Base-by-base conservation (phyloP, 2,329 filamentous ascomycete species). In the Fusarium incarnatum region DNA sequence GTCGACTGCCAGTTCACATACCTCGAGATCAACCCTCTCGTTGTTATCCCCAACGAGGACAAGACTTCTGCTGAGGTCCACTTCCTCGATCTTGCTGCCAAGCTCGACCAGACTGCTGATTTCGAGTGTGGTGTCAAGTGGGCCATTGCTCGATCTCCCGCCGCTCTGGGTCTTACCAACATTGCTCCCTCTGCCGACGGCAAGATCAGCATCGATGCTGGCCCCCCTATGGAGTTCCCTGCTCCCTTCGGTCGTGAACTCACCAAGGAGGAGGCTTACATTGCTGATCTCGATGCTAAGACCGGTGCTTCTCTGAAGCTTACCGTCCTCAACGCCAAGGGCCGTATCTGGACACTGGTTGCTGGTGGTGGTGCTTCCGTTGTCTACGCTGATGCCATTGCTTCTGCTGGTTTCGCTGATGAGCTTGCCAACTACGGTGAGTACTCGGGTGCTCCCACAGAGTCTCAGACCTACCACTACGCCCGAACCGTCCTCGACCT, bases 1-100 rank as follows among this genome's bases (percentile, higher is more conserved):
- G 96, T 98, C 73, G 96, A 99, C 88, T 97, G 93, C 90, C 96
- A 99, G 85, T 99, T 99, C 89, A 98, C 96, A 79, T 99, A 99
- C 87, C 94, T 99, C 77, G 96, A 99, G 85, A 99, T 99, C 88
- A 99, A 99, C 90, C 96, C 96, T 76, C 87, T 99, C 72, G 96
- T 99, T 68, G 96, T 98, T 81, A 95, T 99, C 78, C 96, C 96
- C 82, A 98, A 98, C 83, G 91, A 89, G 74, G 91, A 94, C 77
- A 92, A 89, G 80, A 98, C 95, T 75, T 97, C 94, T 63, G 96
- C 96, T 61, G 92, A 94, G 44, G 96, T 99, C 57, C 89, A 98
- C 89, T 99, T 99, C 91, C 90, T 99, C 76, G 96, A 99, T 86
- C 88, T 99, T 81, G 96, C 96, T 77, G 96, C 96, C 81, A 99